Conservation (phyloP, 306 rosid genomes). For the Hylodesmum podocarpum region DNA sequence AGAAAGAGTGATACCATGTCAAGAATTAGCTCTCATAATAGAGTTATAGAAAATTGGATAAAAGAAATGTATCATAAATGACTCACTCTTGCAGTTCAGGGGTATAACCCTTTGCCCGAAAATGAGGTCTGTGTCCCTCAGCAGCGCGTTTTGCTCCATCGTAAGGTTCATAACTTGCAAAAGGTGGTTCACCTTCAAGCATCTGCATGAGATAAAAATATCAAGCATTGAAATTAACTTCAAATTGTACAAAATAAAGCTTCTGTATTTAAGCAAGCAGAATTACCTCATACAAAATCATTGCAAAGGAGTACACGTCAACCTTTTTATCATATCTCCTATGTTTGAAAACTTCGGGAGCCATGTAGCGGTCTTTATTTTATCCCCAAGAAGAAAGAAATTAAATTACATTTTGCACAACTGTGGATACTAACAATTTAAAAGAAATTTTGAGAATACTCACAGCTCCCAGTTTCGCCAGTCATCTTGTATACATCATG, state of each 20-base stretch:
- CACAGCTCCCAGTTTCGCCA: constrained; percentile 99
- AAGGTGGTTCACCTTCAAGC: constrained; percentile 97
- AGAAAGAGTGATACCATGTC: background rate
- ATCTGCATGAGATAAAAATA: constrained; percentile 59
- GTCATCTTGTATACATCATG: constrained; percentile 99
- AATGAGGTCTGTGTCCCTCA: constrained; percentile 81
- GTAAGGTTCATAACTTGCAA: constrained; percentile 77
- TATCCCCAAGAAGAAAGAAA: constrained; percentile 38
- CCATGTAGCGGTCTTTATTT: constrained; percentile 89
- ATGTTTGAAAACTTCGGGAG: constrained; percentile 98
- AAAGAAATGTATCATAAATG: constrained; percentile 6
- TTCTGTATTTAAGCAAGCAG: constrained; percentile 18
- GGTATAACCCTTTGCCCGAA: constrained; percentile 68
- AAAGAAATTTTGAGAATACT: constrained; percentile 44
- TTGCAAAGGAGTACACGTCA: constrained; percentile 92
- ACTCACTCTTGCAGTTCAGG: constrained; percentile 80
- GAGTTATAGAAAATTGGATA: constrained; percentile 1
- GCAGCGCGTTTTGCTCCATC: constrained; percentile 89
- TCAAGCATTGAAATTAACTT: constrained; percentile 21
- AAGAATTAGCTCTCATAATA: constrained; percentile 1
- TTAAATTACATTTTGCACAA: background rate
- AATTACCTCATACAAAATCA: constrained; percentile 93
- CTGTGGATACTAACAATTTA: background rate
- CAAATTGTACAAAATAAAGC: constrained; percentile 5
- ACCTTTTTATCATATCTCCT: constrained; percentile 91